Percentiles rank a stretch among this genome's conserved stretches.
phyloP scores from a whole-genome alignment of 176 grass and related monocot species.

The Otatea glauca region DNA sequence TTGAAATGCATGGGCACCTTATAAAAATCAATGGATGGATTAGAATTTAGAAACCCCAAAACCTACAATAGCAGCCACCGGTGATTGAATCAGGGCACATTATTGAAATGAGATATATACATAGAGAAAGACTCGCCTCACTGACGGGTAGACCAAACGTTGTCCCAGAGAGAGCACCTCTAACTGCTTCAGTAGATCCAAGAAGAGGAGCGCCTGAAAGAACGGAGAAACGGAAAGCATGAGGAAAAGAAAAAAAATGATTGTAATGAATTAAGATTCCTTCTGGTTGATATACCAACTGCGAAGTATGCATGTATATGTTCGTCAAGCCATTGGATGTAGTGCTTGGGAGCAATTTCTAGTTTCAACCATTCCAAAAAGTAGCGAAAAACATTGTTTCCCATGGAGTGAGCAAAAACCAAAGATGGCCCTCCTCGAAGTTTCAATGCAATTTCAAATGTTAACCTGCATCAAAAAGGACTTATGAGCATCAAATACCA shows the following conservation, averaged over 20 bases:
- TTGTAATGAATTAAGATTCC: constrained; percentile 28
- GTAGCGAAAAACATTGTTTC: constrained; percentile 95
- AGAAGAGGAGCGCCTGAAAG: constrained; percentile 86
- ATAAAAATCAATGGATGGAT: background rate
- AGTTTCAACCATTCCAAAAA: constrained; percentile 98
- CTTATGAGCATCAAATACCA: constrained; percentile 35
- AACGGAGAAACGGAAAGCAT: constrained; percentile 7
- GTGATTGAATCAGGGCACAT: background rate
- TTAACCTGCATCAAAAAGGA: constrained; percentile 65
- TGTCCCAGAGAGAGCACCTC: constrained; percentile 66
- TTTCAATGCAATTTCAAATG: constrained; percentile 91
- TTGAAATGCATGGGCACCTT: background rate
- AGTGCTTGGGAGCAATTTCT: constrained; percentile 91
- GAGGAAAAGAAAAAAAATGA: constrained; percentile 27
- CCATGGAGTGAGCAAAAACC: constrained; percentile 99
- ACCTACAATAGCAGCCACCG: background rate
- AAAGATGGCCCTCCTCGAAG: constrained; percentile 90
- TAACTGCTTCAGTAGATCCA: constrained; percentile 77
- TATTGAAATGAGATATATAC: constrained; percentile 37
- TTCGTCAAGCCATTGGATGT: constrained; percentile 85
- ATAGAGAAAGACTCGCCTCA: constrained; percentile 59
- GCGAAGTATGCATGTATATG: constrained; percentile 97
- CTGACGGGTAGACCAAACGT: constrained; percentile 92
- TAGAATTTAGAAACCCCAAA: background rate
- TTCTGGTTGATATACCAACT: constrained; percentile 62